A percentile compares a stretch with the other conserved stretches of the same genome.
These are phyloP conservation scores for Kluyveromyces sp. DNA, from an alignment of 1,139 yeast species.

Conservation along the genomic window DNA sequence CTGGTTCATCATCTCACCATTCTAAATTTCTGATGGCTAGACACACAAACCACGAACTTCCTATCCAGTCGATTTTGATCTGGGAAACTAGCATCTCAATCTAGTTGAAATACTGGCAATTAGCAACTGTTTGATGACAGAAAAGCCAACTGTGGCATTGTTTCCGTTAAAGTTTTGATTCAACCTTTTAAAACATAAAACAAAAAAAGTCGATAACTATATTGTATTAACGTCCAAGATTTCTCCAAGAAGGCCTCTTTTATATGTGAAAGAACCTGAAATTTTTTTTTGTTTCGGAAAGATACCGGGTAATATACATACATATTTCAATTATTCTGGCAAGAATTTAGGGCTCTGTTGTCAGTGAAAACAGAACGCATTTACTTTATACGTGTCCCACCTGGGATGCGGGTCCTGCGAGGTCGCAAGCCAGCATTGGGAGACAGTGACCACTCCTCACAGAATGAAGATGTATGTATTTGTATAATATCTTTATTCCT, in stretches of 20 bases:
- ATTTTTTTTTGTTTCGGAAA: no score
- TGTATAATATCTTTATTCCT: conserved; percentile 3
- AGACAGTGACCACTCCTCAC: neutral
- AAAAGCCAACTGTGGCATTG: conserved; percentile 33
- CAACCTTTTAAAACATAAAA: conserved; percentile 18
- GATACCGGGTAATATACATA: no score
- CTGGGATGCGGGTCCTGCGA: no score
- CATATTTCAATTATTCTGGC: no score
- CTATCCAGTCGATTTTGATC: conserved; percentile 31
- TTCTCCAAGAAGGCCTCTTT: no score
- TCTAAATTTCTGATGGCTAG: conserved; percentile 7
- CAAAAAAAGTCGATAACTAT: neutral
- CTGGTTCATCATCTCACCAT: conserved; percentile 24
- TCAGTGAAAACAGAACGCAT: no score
- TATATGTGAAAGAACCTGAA: no score
- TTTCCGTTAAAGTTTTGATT: conserved; percentile 31
- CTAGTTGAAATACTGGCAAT: conserved; percentile 32
- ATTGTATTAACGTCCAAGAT: neutral
- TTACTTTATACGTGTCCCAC: no score
- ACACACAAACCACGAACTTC: conserved; percentile 32
- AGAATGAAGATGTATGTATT: neutral
- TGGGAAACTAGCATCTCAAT: conserved; percentile 32
- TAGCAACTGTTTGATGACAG: conserved; percentile 31
- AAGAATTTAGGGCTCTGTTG: no score
- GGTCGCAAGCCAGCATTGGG: no score